Evolutionary conservation across 1,284 basidiomycete species (phyloP), one percentile per base, ranked within the genome.

Genomic region (Flammula alnicola): DNA sequence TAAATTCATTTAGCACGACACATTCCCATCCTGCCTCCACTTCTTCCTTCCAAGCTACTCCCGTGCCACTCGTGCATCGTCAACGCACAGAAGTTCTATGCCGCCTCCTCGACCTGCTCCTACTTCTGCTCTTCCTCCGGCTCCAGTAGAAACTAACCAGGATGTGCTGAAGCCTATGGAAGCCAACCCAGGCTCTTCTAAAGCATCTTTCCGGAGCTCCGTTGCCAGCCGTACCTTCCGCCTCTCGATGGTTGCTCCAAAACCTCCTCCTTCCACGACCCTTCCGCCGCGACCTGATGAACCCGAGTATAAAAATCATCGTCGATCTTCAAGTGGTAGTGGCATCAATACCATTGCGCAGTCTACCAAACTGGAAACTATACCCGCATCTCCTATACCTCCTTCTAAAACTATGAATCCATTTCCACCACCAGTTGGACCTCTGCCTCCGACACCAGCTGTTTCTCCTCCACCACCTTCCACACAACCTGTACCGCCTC

Each of bases 31-130:
- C 57, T 17, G 51, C 41, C 14, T 52, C 57, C 14, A 45, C n/a
- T n/a, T n/a, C n/a, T 41, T 29, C 43, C 54, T 19, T 41, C 39
- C 48, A 54, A 42, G 55, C 64, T 40, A 60, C 52, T 25, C 36
- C 49, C 47, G 35, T 52, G n/a, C n/a, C n/a, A n/a, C 33, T 40
- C 65, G 68, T 19, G 44, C 69, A 22, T 43, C 63, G 17, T 69
- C 75, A 4, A 60, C 74, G 10, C 75, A 84, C 63, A 74, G 86
- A 36, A 62, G 72, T 26, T 86, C 84, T 4, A 76, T 85, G 63
- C 84, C 84, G 7, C 86, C 87, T 3, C 79, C 78, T 41, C 80
- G 84, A 9, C 87, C 87, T 27, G 79, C 84, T 4, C 87, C 87
- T 0, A 83, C 75, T 14, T 77, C 76, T 46, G 85, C 87, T 6